A percentile compares a stretch with the other conserved stretches of the same genome.
phyloP scores from a whole-genome alignment of 1,284 basidiomycete genomes.

The Flammula alnicola region DNA sequence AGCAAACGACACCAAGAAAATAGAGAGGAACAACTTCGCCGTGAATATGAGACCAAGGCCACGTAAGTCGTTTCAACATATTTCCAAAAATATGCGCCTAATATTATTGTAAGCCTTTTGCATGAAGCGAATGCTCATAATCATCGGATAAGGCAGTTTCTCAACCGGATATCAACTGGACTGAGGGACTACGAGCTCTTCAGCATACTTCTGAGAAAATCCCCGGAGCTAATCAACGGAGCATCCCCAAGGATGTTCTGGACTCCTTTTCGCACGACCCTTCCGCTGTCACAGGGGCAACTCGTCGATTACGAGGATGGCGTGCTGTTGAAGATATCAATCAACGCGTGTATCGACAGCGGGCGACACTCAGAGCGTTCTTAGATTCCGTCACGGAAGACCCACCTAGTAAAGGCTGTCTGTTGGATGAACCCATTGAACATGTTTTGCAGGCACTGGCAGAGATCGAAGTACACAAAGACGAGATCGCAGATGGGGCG shows the following conservation, averaged over 20 bases:
- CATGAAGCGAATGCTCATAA: constrained; percentile 64
- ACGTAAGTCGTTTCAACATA: constrained; percentile 62
- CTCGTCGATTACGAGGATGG: constrained; percentile 62
- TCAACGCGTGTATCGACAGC: constrained; percentile 60
- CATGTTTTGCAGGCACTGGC: constrained; percentile 52
- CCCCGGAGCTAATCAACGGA: constrained; percentile 49
- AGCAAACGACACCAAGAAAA: constrained; percentile 42
- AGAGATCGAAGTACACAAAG: constrained; percentile 46
- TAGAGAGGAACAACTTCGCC: constrained; percentile 52
- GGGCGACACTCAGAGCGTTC: constrained; percentile 57
- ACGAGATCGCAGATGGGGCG: constrained; percentile 48
- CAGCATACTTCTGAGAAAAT: constrained; percentile 53
- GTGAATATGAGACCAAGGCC: constrained; percentile 63
- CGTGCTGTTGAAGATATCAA: constrained; percentile 75
- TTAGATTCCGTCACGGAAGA: constrained; percentile 34
- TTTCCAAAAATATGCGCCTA: constrained; percentile 59
- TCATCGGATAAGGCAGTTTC: constrained; percentile 61
- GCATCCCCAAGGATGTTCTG: constrained; percentile 64
- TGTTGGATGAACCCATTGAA: constrained; percentile 59
- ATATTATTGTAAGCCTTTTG: constrained; percentile 69
- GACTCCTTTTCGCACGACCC: constrained; percentile 79
- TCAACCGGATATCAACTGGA: constrained; percentile 63
- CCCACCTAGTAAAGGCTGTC: constrained; percentile 38
- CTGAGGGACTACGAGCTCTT: constrained; percentile 67
- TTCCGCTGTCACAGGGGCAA: constrained; percentile 66